Evolutionary conservation across 1,139 yeast genomes (phyloP), one percentile per base, ranked within the genome.

Genomic region (Hyphopichia khmerensis): DNA sequence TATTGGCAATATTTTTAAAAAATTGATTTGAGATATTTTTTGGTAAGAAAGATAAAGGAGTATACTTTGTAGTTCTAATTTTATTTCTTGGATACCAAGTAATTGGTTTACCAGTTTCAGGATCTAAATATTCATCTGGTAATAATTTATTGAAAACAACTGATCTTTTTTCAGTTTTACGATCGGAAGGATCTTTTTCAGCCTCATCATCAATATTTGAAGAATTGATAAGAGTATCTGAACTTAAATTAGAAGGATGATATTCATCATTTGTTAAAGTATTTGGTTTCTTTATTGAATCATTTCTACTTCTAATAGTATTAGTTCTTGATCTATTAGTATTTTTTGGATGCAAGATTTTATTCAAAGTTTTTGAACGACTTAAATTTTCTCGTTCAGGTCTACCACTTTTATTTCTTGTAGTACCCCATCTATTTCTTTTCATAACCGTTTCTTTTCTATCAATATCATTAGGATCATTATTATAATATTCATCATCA

Each of bases 401-500:
- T 39, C 77, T 72, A n/a, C 95, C 95, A 49, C 80, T 77, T 48
- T 82, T 82, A 55, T 82, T 80, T 51, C 96, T 76, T 48, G 85
- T 87, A 8, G 97, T 89, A 44, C 96, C 97, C 96, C 96, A 87
- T 65, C 96, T 76, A 53, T 83, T 79, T 54, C 95, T 77, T 55
- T 85, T 82, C 82, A 83, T 83, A 4, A 68, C 64, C 13, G 67
- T 57, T 18, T 46, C 53, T 9, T 44, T 41, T 24, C 42, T 34
- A 24, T 19, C 40, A 33, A 30, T 31, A 34, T 32, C 43, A 33
- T 26, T 40, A 17, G 35, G 56, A 16, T 47, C 47, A 9, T 47
- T 39, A 33, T 49, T 41, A 32, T 40, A 43, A 39, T 13, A 44
- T 43, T 42, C 43, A n/a, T 45, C 48, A 23, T 42, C 40, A 16